Conservation (phyloP, 169 alveolate species). For the Blepharisma undulans region DNA sequence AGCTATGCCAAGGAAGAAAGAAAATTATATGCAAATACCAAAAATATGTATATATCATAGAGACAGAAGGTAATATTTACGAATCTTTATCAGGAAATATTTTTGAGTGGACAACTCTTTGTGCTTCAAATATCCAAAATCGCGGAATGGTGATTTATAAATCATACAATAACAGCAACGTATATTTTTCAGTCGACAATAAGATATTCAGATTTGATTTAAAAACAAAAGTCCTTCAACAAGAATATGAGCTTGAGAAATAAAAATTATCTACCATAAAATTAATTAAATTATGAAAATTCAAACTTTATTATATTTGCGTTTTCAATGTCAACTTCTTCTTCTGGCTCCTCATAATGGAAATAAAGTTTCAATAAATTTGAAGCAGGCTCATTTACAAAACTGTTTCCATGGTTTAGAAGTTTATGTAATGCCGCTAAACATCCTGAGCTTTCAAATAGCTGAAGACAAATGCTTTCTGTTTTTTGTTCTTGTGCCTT, state of each 20-base stretch:
- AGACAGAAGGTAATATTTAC: neutral
- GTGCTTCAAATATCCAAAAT: neutral
- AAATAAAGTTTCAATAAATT: too few relatives aligned
- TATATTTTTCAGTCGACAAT: neutral
- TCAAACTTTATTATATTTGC: neutral
- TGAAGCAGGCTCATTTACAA: neutral
- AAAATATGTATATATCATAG: neutral
- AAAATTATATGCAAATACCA: neutral
- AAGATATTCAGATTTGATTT: neutral
- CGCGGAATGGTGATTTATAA: neutral
- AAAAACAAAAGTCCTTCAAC: neutral
- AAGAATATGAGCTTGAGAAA: neutral
- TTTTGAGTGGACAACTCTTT: neutral
- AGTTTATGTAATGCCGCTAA: neutral
- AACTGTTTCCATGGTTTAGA: neutral
- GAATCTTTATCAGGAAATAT: neutral
- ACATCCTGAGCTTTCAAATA: neutral
- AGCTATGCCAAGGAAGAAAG: neutral
- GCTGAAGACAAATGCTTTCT: neutral
- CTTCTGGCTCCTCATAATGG: neutral
- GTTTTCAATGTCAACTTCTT: neutral
- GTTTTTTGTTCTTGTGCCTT: neutral
- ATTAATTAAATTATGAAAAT: neutral
- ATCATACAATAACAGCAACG: neutral
- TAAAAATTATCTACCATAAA: neutral